These are phyloP conservation scores for Cutaneotrichosporon dermatis DNA, from an alignment of 1,284 basidiomycete species.

Conservation along the genomic window DNA sequence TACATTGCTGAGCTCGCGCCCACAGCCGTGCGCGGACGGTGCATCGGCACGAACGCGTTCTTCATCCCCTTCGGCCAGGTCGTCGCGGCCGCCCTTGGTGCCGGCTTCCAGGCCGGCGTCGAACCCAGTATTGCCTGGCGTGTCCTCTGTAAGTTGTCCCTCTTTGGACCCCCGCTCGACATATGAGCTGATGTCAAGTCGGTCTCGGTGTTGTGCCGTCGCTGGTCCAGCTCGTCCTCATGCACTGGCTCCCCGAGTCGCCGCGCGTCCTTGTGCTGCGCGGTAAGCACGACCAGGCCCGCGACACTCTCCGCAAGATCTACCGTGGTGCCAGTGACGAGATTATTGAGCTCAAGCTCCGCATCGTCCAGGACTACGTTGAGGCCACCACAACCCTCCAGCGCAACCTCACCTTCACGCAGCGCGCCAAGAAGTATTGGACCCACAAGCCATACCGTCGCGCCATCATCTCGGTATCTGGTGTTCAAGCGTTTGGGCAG, in stretches of 20 bases:
- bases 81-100: conserved; percentile 34
- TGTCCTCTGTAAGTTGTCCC: conserved; percentile 15
- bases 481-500: conserved; percentile 26
- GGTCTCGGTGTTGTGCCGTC: conserved; percentile 42
- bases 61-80: conserved; percentile 47
- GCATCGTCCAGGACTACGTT: conserved; percentile 32
- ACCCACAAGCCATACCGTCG: conserved; percentile 25
- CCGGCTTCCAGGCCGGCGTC: conserved; percentile 20
- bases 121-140: conserved; percentile 14
- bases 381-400: conserved; percentile 20
- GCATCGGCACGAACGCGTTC: conserved; percentile 26
- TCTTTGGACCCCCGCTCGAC: neutral
- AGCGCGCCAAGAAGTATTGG: conserved; percentile 17
- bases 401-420: conserved; percentile 10
- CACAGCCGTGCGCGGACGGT: conserved; percentile 36
- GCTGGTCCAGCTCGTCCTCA: conserved; percentile 33
- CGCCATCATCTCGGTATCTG: conserved; percentile 22
- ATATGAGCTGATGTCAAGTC: conserved; percentile 16
- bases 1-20: conserved; percentile 44
- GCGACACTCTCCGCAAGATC: conserved; percentile 23
- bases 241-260: conserved; percentile 45
- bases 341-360: conserved; percentile 38
- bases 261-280: conserved; percentile 38
- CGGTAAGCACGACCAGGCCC: conserved; percentile 27
- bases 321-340: conserved; percentile 32